These are phyloP conservation scores for Capsicum pubescens DNA, from an alignment of 257 asterid species.

Conservation along the genomic window DNA sequence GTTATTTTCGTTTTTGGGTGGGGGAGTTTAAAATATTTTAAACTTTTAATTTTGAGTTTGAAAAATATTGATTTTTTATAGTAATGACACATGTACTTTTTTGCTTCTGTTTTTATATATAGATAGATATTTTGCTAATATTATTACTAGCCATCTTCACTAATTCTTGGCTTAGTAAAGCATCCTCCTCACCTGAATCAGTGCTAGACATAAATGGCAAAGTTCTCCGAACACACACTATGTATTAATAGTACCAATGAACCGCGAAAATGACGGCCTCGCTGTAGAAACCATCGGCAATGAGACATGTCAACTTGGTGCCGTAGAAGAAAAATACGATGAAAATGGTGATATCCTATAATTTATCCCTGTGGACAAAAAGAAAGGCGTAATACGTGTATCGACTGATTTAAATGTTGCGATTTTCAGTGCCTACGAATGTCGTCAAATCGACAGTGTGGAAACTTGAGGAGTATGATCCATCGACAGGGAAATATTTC, in stretches of 20 bases:
- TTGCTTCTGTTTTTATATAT: no score
- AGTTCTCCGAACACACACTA: not conserved
- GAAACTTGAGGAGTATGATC: not conserved
- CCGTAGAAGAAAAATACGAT: not conserved
- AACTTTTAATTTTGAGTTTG: no score
- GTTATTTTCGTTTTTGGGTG: no score
- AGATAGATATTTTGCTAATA: not conserved
- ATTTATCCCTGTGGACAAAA: not conserved
- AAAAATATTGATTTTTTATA: no score
- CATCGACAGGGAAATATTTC: not conserved
- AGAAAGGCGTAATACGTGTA: not conserved
- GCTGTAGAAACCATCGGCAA: not conserved
- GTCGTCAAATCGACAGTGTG: not conserved
- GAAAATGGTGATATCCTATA: not conserved
- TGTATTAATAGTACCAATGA: not conserved
- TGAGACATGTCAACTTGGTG: not conserved
- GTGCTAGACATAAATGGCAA: constrained; percentile 17
- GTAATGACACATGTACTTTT: no score
- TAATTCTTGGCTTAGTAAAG: not conserved
- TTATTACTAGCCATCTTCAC: not conserved
- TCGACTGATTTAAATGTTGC: constrained; percentile 5
- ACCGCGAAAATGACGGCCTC: not conserved
- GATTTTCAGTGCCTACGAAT: not conserved
- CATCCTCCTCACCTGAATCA: not conserved
- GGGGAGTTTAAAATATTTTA: no score